Evolutionary conservation across 352 stramenopile genomes (phyloP).

Genomic region (Peronospora farinosa): DNA sequence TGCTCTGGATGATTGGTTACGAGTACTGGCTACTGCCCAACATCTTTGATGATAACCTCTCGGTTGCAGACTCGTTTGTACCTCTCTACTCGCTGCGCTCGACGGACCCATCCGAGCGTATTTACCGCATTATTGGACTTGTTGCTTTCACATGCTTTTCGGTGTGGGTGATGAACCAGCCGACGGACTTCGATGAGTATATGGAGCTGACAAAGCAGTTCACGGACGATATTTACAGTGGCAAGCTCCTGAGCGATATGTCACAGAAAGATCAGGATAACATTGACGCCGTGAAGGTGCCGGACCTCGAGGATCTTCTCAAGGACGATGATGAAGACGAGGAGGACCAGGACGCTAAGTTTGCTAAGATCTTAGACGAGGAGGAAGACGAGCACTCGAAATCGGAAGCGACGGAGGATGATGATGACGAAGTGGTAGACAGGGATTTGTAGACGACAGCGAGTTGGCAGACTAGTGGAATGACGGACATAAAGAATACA

Average conservation of each 20-base stretch:
- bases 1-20: conserved; percentile 92
- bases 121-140: conserved; percentile 91
- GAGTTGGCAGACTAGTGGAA: conserved; percentile 22
- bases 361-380: conserved; percentile 78
- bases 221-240: conserved; percentile 98
- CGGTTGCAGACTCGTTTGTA: conserved; percentile 97
- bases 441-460: conserved; percentile 55
- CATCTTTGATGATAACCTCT: conserved; percentile 98
- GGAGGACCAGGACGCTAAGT: conserved; percentile 62
- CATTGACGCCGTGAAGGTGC: conserved; percentile 94
- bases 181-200: conserved; percentile 99
- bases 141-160: conserved; percentile 93
- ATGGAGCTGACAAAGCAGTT: conserved; percentile 98
- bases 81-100: conserved; percentile 87
- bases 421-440: conserved; percentile 41
- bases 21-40: conserved; percentile 99
- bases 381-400: conserved; percentile 49
- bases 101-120: conserved; percentile 88
- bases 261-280: conserved; percentile 96
- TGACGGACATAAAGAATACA: conserved; percentile 13
- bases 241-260: conserved; percentile 97
- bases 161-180: conserved; percentile 97
- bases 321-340: conserved; percentile 82
- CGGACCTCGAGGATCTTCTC: conserved; percentile 78
- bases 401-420: conserved; percentile 27